Conservation (phyloP, 768 basidiomycete species). For the Lactarius evosmus region DNA sequence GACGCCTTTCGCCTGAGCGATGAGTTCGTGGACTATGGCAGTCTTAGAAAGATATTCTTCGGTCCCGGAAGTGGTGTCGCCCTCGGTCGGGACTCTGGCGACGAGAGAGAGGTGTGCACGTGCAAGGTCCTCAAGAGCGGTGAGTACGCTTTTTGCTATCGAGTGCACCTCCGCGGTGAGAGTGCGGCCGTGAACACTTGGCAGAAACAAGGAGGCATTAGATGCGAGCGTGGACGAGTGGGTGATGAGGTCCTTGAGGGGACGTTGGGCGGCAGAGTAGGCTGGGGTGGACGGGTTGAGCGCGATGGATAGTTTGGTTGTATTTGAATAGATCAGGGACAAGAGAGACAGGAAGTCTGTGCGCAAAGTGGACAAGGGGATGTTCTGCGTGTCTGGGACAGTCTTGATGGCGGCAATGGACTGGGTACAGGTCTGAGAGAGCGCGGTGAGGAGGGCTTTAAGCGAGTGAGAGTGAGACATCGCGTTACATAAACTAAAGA, state of each 20-base stretch:
- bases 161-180: slow-evolving; percentile 29
- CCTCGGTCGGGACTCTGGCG: neutral
- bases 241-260: slow-evolving; percentile 21
- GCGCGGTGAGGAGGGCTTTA: slow-evolving; percentile 34
- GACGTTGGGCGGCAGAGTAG: slow-evolving; percentile 36
- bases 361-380: slow-evolving; percentile 42
- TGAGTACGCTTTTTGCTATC: slow-evolving; percentile 18
- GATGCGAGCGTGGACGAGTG: slow-evolving; percentile 25
- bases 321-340: slow-evolving; percentile 50
- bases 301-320: slow-evolving; percentile 61
- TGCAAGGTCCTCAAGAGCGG: slow-evolving; percentile 24
- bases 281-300: slow-evolving; percentile 50
- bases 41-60: slow-evolving; percentile 56
- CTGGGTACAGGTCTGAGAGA: slow-evolving; percentile 31
- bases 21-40: slow-evolving; percentile 59
- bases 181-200: slow-evolving; percentile 24
- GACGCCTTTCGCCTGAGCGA: slow-evolving; percentile 44
- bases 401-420: slow-evolving; percentile 31
- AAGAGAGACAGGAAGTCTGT: slow-evolving; percentile 58
- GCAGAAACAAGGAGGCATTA: slow-evolving; percentile 23
- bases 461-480: slow-evolving; percentile 3
- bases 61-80: slow-evolving; percentile 22
- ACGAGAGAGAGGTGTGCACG: slow-evolving; percentile 22
- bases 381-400: slow-evolving; percentile 26
- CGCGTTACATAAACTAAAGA: neutral